These are phyloP conservation scores for Penicillium mononematosum DNA, from an alignment of 495 filamentous ascomycete species.

Conservation along the genomic window DNA sequence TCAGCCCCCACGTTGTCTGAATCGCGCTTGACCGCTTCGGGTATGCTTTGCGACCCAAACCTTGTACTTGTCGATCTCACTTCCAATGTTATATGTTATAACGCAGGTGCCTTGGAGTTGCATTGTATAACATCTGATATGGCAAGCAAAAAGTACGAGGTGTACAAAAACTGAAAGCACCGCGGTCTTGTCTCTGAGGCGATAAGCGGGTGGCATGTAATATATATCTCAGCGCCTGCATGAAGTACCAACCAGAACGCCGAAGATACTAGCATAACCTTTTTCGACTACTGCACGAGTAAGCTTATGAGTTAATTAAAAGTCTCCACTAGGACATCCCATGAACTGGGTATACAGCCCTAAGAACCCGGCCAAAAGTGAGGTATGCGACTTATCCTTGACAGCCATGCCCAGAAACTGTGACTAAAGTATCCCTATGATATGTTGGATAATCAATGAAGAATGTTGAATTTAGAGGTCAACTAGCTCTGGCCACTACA, in stretches of 20 bases:
- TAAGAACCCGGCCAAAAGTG: too few relatives aligned
- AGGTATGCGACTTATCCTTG: too few relatives aligned
- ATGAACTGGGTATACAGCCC: neutral
- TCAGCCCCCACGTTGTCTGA: slow-evolving; percentile 6
- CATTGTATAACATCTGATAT: neutral
- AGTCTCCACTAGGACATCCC: neutral
- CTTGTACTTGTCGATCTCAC: neutral
- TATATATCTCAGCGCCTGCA: neutral
- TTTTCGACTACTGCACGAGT: neutral
- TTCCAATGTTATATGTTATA: too few relatives aligned
- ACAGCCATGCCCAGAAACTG: too few relatives aligned
- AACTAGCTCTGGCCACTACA: too few relatives aligned
- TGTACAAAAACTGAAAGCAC: neutral
- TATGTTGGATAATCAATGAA: too few relatives aligned
- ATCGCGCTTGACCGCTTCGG: slow-evolving; percentile 13
- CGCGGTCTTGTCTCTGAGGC: neutral
- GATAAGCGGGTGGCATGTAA: neutral
- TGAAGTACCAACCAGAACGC: neutral
- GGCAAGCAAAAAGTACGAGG: neutral
- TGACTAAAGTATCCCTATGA: too few relatives aligned
- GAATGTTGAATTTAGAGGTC: too few relatives aligned
- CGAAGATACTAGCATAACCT: neutral
- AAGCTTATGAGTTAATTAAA: neutral
- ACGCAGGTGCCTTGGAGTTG: neutral
- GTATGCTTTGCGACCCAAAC: slow-evolving; percentile 18